These are phyloP conservation scores for Aspergillus udagawae DNA, from an alignment of 2,329 filamentous ascomycete genomes.

Conservation along the genomic window DNA sequence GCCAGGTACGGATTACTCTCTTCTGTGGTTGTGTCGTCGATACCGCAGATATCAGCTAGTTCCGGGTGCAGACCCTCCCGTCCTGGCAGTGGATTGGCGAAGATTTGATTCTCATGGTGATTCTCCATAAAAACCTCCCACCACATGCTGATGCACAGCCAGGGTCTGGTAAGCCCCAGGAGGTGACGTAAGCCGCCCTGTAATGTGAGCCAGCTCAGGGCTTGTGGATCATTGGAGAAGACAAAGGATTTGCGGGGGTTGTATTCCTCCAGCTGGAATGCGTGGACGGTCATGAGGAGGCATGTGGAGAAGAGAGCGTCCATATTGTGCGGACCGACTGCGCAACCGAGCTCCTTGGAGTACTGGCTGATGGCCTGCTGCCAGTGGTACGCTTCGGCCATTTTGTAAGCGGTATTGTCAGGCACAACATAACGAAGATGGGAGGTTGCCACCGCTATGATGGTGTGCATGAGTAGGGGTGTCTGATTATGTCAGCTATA, in stretches of 20 bases:
- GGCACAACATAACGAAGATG: constrained; percentile 27
- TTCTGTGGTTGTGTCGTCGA: constrained; percentile 25
- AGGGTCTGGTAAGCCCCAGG: constrained; percentile 20
- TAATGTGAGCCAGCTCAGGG: constrained; percentile 35
- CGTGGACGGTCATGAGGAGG: constrained; percentile 33
- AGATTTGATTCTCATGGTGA: constrained; percentile 17
- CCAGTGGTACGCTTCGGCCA: constrained; percentile 36
- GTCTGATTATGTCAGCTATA: constrained; percentile 17
- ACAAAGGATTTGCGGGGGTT: constrained; percentile 32
- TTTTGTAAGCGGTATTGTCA: constrained; percentile 21
- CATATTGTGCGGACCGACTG: constrained; percentile 31
- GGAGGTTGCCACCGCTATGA: constrained; percentile 29
- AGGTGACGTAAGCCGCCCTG: constrained; percentile 33
- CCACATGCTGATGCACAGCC: constrained; percentile 34
- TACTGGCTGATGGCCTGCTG: constrained; percentile 34
- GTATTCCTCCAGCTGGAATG: constrained; percentile 30
- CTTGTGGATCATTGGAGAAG: constrained; percentile 27
- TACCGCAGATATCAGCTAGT: constrained; percentile 33
- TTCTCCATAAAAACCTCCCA: constrained; percentile 27
- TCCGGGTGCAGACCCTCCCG: constrained; percentile 25
- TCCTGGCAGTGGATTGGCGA: constrained; percentile 26
- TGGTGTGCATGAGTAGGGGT: constrained; percentile 36
- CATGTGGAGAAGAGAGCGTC: constrained; percentile 36
- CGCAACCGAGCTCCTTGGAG: constrained; percentile 25
- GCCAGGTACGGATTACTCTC: constrained; percentile 34